phyloP scores from a whole-genome alignment of 1,284 basidiomycete species.

The Rhodotorula sp. region DNA sequence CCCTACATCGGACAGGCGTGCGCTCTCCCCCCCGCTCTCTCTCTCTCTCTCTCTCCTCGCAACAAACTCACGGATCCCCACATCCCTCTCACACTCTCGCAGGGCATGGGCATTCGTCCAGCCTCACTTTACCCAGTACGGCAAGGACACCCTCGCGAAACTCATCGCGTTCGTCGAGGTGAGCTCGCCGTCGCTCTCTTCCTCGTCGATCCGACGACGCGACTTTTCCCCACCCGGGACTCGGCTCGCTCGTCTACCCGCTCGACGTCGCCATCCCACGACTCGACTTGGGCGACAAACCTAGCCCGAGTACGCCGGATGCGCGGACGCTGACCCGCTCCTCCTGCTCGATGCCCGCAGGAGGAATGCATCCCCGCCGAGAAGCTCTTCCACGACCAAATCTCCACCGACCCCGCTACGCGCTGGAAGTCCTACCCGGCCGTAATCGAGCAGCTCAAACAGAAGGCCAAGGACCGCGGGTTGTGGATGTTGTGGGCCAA shows the following conservation, averaged over 20 bases:
- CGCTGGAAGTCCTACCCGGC: constrained; percentile 81
- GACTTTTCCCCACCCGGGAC: not conserved
- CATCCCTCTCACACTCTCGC: not conserved
- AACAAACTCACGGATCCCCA: not conserved
- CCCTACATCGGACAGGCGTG: constrained; percentile 35
- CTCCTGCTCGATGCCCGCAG: constrained; percentile 52
- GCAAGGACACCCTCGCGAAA: constrained; percentile 78
- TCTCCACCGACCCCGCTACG: constrained; percentile 69
- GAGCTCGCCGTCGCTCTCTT: constrained; percentile 41
- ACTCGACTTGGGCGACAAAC: too few species aligned
- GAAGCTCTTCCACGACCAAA: constrained; percentile 74
- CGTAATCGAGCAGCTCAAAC: constrained; percentile 80
- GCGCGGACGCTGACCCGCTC: not conserved
- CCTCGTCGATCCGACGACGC: not conserved
- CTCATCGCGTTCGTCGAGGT: constrained; percentile 84
- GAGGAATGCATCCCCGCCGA: constrained; percentile 81
- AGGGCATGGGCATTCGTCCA: constrained; percentile 50
- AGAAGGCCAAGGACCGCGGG: constrained; percentile 78
- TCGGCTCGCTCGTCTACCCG: not conserved
- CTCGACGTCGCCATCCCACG: not conserved
- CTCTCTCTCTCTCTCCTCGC: not conserved
- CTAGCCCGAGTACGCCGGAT: not conserved
- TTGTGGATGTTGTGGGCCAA: constrained; percentile 97
- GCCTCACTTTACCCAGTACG: constrained; percentile 70
- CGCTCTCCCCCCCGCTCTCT: not conserved